A percentile compares a stretch with the other conserved stretches of the same genome.
These are phyloP conservation scores for Tolypocladium pustulatum DNA, from an alignment of 2,329 filamentous ascomycete genomes.

Conservation along the genomic window DNA sequence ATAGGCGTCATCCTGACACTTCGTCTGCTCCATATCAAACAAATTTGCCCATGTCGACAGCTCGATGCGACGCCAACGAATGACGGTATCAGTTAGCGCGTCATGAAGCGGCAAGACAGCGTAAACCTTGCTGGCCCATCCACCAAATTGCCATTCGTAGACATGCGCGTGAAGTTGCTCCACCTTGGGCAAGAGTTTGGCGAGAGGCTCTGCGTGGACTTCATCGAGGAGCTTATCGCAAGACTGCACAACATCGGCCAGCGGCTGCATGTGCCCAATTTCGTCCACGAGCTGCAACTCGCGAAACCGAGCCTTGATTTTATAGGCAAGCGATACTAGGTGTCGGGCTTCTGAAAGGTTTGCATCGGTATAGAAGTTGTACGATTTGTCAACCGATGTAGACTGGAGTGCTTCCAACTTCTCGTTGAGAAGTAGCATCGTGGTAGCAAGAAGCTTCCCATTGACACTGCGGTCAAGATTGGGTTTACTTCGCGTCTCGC, in stretches of 20 bases:
- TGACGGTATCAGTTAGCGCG: conserved; percentile 66
- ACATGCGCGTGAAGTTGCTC: conserved; percentile 80
- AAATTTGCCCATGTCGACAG: conserved; percentile 84
- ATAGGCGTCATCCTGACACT: conserved; percentile 66
- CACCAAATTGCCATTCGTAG: conserved; percentile 83
- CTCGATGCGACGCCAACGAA: conserved; percentile 85
- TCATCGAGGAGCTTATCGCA: conserved; percentile 69
- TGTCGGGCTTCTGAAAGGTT: conserved; percentile 69
- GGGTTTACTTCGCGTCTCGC: conserved; percentile 15
- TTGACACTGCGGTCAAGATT: conserved; percentile 28
- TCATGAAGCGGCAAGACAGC: conserved; percentile 63
- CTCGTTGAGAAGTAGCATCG: conserved; percentile 55
- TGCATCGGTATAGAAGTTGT: conserved; percentile 84
- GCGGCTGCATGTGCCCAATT: conserved; percentile 61
- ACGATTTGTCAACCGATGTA: conserved; percentile 31
- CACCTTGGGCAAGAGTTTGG: conserved; percentile 72
- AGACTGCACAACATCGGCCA: conserved; percentile 65
- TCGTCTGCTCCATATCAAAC: conserved; percentile 72
- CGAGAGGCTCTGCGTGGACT: conserved; percentile 70
- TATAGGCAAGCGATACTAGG: conserved; percentile 58
- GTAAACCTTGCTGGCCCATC: conserved; percentile 74
- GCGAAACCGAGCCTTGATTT: conserved; percentile 61
- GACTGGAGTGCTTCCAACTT: conserved; percentile 35
- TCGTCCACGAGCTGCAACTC: conserved; percentile 58
- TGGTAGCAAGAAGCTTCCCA: conserved; percentile 51